These are phyloP conservation scores for Sporisorium reilianum DNA, from an alignment of 1,284 basidiomycete genomes.

Conservation along the genomic window DNA sequence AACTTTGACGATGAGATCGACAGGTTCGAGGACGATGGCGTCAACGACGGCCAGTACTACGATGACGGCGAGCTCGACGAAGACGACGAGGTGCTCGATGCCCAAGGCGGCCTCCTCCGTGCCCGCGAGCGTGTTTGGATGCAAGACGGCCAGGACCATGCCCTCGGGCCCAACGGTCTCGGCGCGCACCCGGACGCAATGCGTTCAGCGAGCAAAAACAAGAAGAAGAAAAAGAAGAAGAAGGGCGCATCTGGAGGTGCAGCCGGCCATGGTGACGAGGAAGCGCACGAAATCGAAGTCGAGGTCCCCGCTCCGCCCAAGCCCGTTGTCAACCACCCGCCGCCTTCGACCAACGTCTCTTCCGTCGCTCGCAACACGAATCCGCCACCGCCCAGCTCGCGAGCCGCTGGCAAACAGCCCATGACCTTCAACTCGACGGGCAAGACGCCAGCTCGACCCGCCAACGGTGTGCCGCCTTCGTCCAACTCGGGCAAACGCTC, in stretches of 20 bases:
- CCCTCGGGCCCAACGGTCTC: constrained; percentile 31
- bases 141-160: constrained; percentile 36
- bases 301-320: constrained; percentile 65
- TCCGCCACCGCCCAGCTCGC: constrained; percentile 73
- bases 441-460: constrained; percentile 65
- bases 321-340: constrained; percentile 64
- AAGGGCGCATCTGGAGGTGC: constrained; percentile 54
- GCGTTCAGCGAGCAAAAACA: constrained; percentile 62
- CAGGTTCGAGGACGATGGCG: constrained; percentile 61
- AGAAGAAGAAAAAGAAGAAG: constrained; percentile 74
- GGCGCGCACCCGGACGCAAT: constrained; percentile 19
- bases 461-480: constrained; percentile 64
- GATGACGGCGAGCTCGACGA: constrained; percentile 63
- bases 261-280: constrained; percentile 69
- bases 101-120: constrained; percentile 35
- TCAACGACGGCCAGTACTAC: constrained; percentile 63
- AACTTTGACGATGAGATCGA: constrained; percentile 63
- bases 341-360: constrained; percentile 69
- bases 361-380: constrained; percentile 64
- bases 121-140: constrained; percentile 45
- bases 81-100: constrained; percentile 48
- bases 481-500: constrained; percentile 72
- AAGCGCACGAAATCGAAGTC: constrained; percentile 65
- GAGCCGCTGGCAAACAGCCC: constrained; percentile 81
- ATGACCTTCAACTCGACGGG: constrained; percentile 71